phyloP scores from a whole-genome alignment of 768 basidiomycete species.

The Serendipita sp. region DNA sequence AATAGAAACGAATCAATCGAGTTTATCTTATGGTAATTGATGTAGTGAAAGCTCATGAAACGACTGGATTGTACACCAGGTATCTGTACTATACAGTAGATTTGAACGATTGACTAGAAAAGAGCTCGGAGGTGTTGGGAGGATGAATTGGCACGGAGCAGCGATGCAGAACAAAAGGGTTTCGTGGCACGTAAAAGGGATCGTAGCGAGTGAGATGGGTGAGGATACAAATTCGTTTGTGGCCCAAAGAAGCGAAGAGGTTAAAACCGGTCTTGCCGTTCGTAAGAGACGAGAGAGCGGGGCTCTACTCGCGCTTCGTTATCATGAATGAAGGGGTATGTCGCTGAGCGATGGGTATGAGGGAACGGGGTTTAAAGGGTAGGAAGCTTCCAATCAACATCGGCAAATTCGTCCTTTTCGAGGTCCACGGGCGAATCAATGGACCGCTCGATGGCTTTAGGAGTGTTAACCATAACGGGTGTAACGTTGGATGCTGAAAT shows the following conservation, averaged over 20 bases:
- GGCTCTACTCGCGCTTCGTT: background rate
- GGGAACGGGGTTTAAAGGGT: background rate
- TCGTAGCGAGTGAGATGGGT: background rate
- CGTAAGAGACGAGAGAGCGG: background rate
- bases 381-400: background rate
- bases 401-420: background rate
- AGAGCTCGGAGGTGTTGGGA: background rate
- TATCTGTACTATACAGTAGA: background rate
- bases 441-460: background rate
- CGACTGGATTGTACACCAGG: constrained; percentile 3
- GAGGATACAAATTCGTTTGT: background rate
- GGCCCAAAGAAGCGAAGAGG: background rate
- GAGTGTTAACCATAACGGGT: background rate
- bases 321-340: background rate
- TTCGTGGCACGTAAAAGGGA: no score
- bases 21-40: background rate
- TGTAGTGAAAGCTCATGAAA: background rate
- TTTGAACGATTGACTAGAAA: background rate
- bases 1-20: no score
- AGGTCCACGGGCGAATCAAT: background rate
- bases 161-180: no score
- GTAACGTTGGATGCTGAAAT: background rate
- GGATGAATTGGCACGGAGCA: background rate
- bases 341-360: background rate
- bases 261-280: background rate